phyloP scores from a whole-genome alignment of 352 stramenopile genomes.

The Pythium folliculosum region DNA sequence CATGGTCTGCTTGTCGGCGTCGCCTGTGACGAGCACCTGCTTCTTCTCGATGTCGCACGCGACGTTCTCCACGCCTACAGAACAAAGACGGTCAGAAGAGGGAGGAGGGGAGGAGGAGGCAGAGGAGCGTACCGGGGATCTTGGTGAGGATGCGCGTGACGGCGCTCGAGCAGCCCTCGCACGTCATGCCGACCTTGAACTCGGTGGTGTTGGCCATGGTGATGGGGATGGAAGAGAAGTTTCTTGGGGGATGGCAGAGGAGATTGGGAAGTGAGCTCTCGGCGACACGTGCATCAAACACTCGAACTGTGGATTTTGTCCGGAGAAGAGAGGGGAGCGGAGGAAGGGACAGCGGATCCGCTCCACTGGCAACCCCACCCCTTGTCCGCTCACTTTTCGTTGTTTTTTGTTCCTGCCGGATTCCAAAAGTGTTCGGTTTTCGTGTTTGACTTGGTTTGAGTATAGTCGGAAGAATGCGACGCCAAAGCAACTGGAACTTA shows the following conservation, averaged over 20 bases:
- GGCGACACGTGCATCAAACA: neutral
- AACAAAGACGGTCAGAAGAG: neutral
- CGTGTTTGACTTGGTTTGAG: neutral
- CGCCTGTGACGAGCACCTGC: slow-evolving; percentile 81
- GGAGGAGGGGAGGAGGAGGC: neutral
- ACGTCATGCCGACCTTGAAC: slow-evolving; percentile 91
- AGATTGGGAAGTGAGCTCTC: slow-evolving; percentile 24
- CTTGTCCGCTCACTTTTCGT: neutral
- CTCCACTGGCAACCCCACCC: neutral
- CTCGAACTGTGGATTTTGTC: neutral
- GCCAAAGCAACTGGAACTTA: neutral
- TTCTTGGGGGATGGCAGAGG: too few relatives aligned
- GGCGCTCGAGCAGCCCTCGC: slow-evolving; percentile 87
- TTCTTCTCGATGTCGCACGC: slow-evolving; percentile 89
- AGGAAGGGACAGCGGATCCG: neutral
- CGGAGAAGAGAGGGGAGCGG: neutral
- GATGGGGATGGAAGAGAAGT: too few relatives aligned
- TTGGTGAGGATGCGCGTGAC: slow-evolving; percentile 90
- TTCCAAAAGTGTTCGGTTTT: slow-evolving; percentile 7
- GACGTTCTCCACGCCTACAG: slow-evolving; percentile 74
- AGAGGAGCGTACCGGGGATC: slow-evolving; percentile 67
- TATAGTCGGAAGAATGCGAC: neutral
- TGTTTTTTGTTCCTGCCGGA: too few relatives aligned
- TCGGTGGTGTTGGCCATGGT: slow-evolving; percentile 37
- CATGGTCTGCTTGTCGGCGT: slow-evolving; percentile 78